A percentile compares a stretch with the other conserved stretches of the same genome.
phyloP scores from a whole-genome alignment of 2,329 filamentous ascomycete genomes.

The Penicillium sp. region DNA sequence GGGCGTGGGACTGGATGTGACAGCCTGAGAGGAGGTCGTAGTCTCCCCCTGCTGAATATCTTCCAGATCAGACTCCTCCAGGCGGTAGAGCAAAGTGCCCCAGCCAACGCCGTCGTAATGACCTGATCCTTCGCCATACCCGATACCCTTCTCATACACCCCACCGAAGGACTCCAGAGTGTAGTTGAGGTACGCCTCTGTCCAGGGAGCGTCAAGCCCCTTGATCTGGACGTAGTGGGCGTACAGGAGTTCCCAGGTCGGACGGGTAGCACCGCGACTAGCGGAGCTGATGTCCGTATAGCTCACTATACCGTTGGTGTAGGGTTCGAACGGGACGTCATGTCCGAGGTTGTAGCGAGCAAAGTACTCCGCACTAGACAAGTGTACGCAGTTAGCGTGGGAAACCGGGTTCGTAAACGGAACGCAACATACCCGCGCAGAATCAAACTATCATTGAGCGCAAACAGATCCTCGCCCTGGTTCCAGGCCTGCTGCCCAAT shows the following conservation, averaged over 20 bases:
- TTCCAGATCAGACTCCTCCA: neutral
- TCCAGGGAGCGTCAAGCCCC: slow-evolving; percentile 44
- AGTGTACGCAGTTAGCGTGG: neutral
- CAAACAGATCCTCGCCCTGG: slow-evolving; percentile 50
- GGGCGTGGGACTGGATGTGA: neutral
- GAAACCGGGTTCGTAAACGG: neutral
- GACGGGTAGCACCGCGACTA: slow-evolving; percentile 41
- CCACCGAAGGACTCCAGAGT: neutral
- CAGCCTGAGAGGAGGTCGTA: no score
- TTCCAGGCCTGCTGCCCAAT: slow-evolving; percentile 51
- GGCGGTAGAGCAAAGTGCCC: neutral
- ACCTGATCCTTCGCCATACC: neutral
- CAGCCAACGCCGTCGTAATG: neutral
- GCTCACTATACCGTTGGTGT: slow-evolving; percentile 44
- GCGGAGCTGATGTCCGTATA: slow-evolving; percentile 40
- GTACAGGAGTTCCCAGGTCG: slow-evolving; percentile 47
- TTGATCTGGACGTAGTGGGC: slow-evolving; percentile 48
- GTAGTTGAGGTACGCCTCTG: slow-evolving; percentile 34
- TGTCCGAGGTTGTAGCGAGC: slow-evolving; percentile 51
- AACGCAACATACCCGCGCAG: slow-evolving; percentile 38
- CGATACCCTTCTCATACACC: neutral
- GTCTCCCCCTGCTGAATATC: no score
- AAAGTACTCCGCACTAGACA: slow-evolving; percentile 20
- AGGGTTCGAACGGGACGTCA: slow-evolving; percentile 49
- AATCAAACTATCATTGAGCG: slow-evolving; percentile 38